Evolutionary conservation across 805 yeast genomes (phyloP).

Genomic region (Teunomyces lycoperdinae): DNA sequence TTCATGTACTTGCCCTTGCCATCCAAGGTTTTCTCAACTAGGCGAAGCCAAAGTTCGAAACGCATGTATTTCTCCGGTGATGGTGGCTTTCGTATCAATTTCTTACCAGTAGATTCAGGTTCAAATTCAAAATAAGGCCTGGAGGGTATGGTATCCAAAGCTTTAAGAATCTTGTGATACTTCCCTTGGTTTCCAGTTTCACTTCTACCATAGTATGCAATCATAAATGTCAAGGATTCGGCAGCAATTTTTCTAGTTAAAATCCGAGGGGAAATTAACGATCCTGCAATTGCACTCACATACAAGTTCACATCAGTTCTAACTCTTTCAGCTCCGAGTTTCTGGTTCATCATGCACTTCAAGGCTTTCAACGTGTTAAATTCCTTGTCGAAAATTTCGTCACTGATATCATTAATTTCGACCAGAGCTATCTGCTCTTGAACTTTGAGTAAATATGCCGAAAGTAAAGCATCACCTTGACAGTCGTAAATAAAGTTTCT

Average conservation of each 20-base stretch:
- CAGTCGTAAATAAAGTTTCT: slow-evolving; percentile 61
- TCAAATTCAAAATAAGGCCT: slow-evolving; percentile 41
- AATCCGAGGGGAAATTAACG: slow-evolving; percentile 70
- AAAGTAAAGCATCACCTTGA: slow-evolving; percentile 79
- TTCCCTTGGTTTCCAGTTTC: slow-evolving; percentile 31
- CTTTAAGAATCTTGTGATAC: slow-evolving; percentile 55
- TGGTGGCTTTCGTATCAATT: slow-evolving; percentile 36
- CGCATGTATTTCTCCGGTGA: slow-evolving; percentile 40
- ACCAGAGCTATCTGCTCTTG: slow-evolving; percentile 42
- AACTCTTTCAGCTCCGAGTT: slow-evolving; percentile 60
- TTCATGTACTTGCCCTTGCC: slow-evolving; percentile 86
- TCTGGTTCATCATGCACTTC: slow-evolving; percentile 65
- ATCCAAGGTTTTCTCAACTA: slow-evolving; percentile 65
- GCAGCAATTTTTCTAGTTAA: slow-evolving; percentile 77
- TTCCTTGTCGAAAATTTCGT: slow-evolving; percentile 66
- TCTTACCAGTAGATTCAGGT: slow-evolving; percentile 19
- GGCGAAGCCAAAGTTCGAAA: slow-evolving; percentile 68
- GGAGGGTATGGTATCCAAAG: slow-evolving; percentile 44
- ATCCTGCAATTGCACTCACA: slow-evolving; percentile 64
- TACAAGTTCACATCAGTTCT: slow-evolving; percentile 38
- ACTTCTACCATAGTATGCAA: slow-evolving; percentile 32
- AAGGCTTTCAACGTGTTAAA: slow-evolving; percentile 73
- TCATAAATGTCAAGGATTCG: slow-evolving; percentile 59
- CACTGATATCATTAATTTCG: slow-evolving; percentile 37
- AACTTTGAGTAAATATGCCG: slow-evolving; percentile 51